These are phyloP conservation scores for Mangifera indica DNA, from an alignment of 345 rosid species.

Conservation along the genomic window DNA sequence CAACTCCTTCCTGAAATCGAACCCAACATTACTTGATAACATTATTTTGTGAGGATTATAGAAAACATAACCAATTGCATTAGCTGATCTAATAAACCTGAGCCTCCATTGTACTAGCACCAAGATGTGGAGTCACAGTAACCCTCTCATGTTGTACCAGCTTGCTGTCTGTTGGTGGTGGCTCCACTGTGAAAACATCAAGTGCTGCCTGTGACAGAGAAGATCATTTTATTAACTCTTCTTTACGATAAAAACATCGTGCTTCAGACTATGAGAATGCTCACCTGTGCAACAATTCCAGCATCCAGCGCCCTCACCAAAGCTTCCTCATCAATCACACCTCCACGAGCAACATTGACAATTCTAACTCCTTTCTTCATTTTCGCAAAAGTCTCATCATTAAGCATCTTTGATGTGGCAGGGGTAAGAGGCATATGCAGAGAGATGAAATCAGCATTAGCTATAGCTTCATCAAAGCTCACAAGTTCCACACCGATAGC, in stretches of 20 bases:
- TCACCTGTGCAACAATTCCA: conserved; percentile 78
- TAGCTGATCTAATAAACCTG: conserved; percentile 45
- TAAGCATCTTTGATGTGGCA: conserved; percentile 64
- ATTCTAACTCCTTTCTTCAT: conserved; percentile 92
- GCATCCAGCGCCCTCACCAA: conserved; percentile 78
- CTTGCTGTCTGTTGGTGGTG: conserved; percentile 69
- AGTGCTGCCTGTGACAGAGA: conserved; percentile 56
- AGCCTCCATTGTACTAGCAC: conserved; percentile 91
- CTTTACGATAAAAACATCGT: background rate
- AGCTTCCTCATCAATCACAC: conserved; percentile 90
- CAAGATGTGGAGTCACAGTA: conserved; percentile 88
- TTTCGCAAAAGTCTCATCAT: conserved; percentile 75
- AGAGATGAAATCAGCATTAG: conserved; percentile 80
- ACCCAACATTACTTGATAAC: background rate
- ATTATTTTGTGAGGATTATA: background rate
- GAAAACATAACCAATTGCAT: background rate
- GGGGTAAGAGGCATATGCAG: conserved; percentile 90
- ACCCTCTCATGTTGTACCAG: conserved; percentile 74
- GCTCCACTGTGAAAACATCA: conserved; percentile 82
- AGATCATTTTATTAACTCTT: background rate
- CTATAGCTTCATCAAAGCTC: conserved; percentile 72
- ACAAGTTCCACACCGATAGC: conserved; percentile 80
- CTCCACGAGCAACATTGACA: conserved; percentile 88
- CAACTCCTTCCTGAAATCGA: conserved; percentile 72
- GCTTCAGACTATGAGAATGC: background rate